Conservation (phyloP, 805 yeast species). For the Komagataella phaffii region DNA sequence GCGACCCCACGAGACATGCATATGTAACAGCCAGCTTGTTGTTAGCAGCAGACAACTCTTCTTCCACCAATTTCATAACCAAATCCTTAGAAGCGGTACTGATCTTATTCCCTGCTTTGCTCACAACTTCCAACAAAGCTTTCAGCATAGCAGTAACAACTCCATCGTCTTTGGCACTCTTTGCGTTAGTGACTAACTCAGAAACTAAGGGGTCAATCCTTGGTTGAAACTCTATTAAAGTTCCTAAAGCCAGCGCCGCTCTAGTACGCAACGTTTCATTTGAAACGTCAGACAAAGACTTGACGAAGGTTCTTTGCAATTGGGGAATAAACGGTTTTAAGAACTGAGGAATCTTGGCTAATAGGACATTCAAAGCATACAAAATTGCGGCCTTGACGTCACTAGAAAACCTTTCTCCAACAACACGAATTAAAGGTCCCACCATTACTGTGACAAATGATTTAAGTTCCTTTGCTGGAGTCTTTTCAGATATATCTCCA, state of each 20-base stretch:
- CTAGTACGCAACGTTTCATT: constrained; percentile 64
- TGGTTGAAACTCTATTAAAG: constrained; percentile 79
- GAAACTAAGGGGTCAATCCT: constrained; percentile 86
- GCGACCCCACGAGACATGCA: constrained; percentile 67
- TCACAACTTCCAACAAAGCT: constrained; percentile 73
- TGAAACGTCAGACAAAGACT: constrained; percentile 69
- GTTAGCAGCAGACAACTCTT: constrained; percentile 34
- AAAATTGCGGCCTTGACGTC: constrained; percentile 93
- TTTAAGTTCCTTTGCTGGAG: constrained; percentile 71
- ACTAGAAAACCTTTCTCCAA: constrained; percentile 87
- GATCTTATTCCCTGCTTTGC: constrained; percentile 67
- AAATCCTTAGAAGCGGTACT: constrained; percentile 58
- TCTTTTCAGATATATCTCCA: constrained; percentile 73
- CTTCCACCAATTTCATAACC: constrained; percentile 63
- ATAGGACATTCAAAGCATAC: constrained; percentile 65
- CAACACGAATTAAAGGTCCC: constrained; percentile 95
- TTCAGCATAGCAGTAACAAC: constrained; percentile 77
- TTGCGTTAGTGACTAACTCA: constrained; percentile 70
- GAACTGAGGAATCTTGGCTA: constrained; percentile 77
- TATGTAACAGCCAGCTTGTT: constrained; percentile 62
- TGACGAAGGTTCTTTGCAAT: constrained; percentile 90
- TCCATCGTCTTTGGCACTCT: constrained; percentile 47
- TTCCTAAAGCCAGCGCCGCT: constrained; percentile 85
- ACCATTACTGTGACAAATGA: constrained; percentile 88
- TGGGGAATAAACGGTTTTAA: constrained; percentile 95